Evolutionary conservation across 305 asterid genomes (phyloP).

Genomic region (Fraxinus dipetala): DNA sequence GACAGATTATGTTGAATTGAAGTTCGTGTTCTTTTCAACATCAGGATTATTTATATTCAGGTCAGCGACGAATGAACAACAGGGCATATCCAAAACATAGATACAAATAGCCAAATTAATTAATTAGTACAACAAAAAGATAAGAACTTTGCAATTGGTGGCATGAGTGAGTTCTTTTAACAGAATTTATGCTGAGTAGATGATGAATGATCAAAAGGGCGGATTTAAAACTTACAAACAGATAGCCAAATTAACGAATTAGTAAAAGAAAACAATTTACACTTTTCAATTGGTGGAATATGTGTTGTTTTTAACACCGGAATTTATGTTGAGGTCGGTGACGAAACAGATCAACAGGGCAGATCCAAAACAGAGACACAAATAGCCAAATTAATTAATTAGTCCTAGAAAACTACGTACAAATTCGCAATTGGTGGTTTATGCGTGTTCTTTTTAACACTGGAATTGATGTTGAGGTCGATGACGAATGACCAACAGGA

Average conservation of each 20-base stretch:
- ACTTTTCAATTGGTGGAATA: conserved; percentile 75
- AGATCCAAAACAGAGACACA: neutral
- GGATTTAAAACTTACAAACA: neutral
- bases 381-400: neutral
- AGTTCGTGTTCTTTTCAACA: neutral
- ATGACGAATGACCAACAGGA: neutral
- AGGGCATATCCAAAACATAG: neutral
- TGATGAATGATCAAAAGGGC: neutral
- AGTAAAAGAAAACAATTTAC: conserved; percentile 39
- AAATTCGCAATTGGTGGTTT: neutral
- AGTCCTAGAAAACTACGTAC: neutral
- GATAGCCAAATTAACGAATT: neutral
- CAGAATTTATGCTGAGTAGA: neutral
- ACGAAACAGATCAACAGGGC: neutral
- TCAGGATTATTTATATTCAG: neutral
- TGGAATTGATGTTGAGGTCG: neutral
- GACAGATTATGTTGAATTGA: neutral
- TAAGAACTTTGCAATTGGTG: conserved; percentile 76
- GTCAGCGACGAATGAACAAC: neutral
- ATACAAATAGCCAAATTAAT: neutral
- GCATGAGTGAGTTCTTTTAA: conserved; percentile 16
- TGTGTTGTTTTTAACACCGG: conserved; percentile 9
- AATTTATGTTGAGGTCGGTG: neutral
- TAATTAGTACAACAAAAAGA: neutral
- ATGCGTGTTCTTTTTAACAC: neutral